Evolutionary conservation across 345 rosid genomes (phyloP), one percentile per base, ranked within the genome.

Genomic region (Durio zibethinus): DNA sequence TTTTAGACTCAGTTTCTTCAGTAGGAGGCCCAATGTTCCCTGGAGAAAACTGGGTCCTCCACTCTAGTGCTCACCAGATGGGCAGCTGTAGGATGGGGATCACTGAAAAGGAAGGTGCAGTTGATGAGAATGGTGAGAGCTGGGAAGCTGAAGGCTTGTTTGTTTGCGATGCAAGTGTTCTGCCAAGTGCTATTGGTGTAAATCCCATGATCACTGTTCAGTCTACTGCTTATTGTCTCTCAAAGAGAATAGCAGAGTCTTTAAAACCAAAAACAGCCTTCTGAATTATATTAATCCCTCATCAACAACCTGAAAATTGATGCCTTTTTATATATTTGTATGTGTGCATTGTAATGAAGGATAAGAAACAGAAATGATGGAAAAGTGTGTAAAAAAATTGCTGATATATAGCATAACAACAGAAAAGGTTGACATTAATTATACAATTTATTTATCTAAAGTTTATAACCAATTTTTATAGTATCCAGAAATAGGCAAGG

Each of bases 161-260:
- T 79, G 92, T 85, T 2, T 87, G 92, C 35, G 93, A 91, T 80
- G 92, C 74, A 70, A 91, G 93, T 63, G 85, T 79, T 14, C 61
- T 91, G 63, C 96, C 93, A 3, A 84, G 79, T 81, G 96, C 93
- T 33, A 68, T 86, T 67, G 96, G 96, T 50, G 86, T 91, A 45
- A 91, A 91, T 80, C 92, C 93, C 73, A 89, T 89, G 96, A 88
- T 89, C 61, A 91, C 96, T 31, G 84, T 89, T 67, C 88, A 86
- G 86, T 78, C 93, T 66, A 89, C 92, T 7, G 92, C 96, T 64
- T 87, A 88, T 65, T 88, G 92, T 81, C 84, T 86, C 65, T 85
- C 93, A 48, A 82, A 84, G 52, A 76, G 79, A 42, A 87, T 91
- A 12, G 91, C 79, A 10, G 83, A 82, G 74, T 82, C 87, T 43